Evolutionary conservation across 2,329 filamentous ascomycete species (phyloP).

Genomic region (Pseudocercospora musae): DNA sequence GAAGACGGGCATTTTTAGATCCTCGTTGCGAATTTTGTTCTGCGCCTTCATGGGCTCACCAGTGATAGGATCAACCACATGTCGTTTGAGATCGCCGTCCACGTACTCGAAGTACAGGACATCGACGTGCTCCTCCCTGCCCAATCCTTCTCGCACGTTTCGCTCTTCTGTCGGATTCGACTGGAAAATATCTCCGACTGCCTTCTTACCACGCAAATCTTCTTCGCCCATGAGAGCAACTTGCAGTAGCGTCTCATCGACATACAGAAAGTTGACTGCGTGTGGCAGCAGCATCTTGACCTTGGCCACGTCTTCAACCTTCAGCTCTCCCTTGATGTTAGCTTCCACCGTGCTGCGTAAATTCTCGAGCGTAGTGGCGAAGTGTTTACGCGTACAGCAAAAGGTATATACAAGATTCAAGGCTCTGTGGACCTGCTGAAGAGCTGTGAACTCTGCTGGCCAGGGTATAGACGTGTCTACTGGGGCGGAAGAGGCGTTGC

Average conservation of each 20-base stretch:
- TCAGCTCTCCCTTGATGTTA: conserved; percentile 69
- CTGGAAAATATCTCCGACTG: conserved; percentile 51
- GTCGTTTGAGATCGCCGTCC: conserved; percentile 83
- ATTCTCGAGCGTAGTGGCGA: conserved; percentile 87
- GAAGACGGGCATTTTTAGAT: conserved; percentile 86
- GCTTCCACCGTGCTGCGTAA: conserved; percentile 80
- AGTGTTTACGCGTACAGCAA: conserved; percentile 85
- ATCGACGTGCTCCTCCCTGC: conserved; percentile 49
- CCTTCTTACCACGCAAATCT: conserved; percentile 59
- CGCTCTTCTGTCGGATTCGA: conserved; percentile 34
- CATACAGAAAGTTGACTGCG: conserved; percentile 78
- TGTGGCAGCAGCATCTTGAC: conserved; percentile 75
- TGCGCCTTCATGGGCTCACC: conserved; percentile 67
- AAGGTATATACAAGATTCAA: conserved; percentile 94
- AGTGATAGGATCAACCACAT: conserved; percentile 69
- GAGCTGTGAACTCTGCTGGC: conserved; percentile 69
- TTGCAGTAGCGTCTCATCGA: conserved; percentile 79
- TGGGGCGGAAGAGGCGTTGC: conserved; percentile 49
- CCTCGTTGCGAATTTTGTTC: conserved; percentile 69
- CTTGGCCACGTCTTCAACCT: conserved; percentile 74
- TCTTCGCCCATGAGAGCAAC: conserved; percentile 72
- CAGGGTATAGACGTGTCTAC: conserved; percentile 60
- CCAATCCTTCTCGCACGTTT: conserved; percentile 35
- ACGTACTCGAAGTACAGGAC: conserved; percentile 89
- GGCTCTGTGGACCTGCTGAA: conserved; percentile 76